A percentile compares a stretch with the other conserved stretches of the same genome.
phyloP scores from a whole-genome alignment of 768 basidiomycete genomes.

The Phaeotremella skinneri region DNA sequence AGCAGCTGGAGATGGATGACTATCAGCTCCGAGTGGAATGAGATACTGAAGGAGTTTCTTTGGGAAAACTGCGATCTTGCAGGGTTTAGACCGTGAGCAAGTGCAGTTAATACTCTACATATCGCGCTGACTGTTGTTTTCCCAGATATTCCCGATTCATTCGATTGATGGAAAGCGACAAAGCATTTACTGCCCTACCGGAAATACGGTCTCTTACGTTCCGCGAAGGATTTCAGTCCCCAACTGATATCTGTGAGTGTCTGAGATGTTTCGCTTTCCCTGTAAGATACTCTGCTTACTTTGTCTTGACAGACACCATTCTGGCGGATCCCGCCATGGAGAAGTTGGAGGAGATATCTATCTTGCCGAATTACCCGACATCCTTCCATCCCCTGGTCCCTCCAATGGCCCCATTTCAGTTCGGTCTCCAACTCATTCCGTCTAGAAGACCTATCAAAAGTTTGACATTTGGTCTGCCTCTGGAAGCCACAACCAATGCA shows the following conservation, averaged over 20 bases:
- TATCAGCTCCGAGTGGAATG: slow-evolving; percentile 38
- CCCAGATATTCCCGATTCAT: slow-evolving; percentile 14
- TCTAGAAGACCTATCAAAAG: slow-evolving; percentile 5
- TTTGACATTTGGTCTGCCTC: slow-evolving; percentile 21
- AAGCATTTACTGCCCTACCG: slow-evolving; percentile 3
- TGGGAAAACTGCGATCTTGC: slow-evolving; percentile 29
- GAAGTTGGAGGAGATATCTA: slow-evolving; percentile 19
- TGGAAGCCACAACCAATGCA: slow-evolving; percentile 21
- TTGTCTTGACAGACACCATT: slow-evolving; percentile 18
- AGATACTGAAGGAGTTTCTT: slow-evolving; percentile 22
- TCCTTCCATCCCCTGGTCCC: slow-evolving; percentile 17
- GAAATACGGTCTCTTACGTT: slow-evolving; percentile 10
- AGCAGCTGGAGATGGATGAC: slow-evolving; percentile 38
- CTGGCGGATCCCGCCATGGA: slow-evolving; percentile 22
- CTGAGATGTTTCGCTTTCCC: neutral
- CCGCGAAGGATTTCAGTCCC: slow-evolving; percentile 21
- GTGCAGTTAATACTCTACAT: neutral
- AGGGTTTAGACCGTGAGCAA: slow-evolving; percentile 16
- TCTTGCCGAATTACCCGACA: slow-evolving; percentile 29
- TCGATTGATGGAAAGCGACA: slow-evolving; percentile 5
- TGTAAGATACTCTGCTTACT: neutral
- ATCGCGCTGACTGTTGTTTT: neutral
- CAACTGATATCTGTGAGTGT: slow-evolving; percentile 20
- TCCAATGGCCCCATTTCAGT: slow-evolving; percentile 22
- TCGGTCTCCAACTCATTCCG: slow-evolving; percentile 34